phyloP scores from a whole-genome alignment of 1,139 yeast species.

The Zygoascus sp. region DNA sequence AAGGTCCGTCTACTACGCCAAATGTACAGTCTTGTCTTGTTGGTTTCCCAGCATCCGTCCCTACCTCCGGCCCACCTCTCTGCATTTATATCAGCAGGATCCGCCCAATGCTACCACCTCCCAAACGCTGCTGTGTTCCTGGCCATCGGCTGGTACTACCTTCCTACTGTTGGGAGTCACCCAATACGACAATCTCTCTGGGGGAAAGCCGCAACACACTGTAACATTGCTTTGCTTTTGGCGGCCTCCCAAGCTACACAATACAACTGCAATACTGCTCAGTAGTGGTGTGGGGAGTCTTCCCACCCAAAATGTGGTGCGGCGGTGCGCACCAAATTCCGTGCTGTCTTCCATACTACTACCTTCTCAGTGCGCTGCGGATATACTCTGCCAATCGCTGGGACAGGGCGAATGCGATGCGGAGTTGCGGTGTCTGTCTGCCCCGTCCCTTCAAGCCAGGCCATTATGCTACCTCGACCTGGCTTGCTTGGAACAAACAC shows the following conservation, averaged over 20 bases:
- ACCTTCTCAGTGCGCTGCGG: too few relatives aligned
- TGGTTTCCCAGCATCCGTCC: neutral
- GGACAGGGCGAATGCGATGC: too few relatives aligned
- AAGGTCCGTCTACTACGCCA: too few relatives aligned
- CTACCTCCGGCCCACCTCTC: neutral
- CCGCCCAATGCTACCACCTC: neutral
- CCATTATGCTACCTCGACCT: too few relatives aligned
- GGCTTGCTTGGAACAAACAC: too few relatives aligned
- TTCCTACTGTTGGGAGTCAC: neutral
- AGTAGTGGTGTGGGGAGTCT: too few relatives aligned
- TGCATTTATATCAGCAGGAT: neutral
- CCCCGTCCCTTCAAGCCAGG: too few relatives aligned
- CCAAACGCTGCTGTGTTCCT: neutral
- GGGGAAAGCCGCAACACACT: neutral
- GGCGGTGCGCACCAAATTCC: neutral
- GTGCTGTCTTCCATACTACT: too few relatives aligned
- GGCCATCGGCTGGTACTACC: neutral
- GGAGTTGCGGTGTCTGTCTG: too few relatives aligned
- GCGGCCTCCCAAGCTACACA: neutral
- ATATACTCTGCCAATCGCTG: slow-evolving; percentile 10
- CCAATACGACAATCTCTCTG: neutral
- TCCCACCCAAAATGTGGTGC: too few relatives aligned
- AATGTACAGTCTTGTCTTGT: too few relatives aligned
- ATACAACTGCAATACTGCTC: too few relatives aligned
- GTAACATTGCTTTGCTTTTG: slow-evolving; percentile 1